Base-by-base conservation (phyloP, 1,284 basidiomycete species). In the Crepidotus sp. region DNA sequence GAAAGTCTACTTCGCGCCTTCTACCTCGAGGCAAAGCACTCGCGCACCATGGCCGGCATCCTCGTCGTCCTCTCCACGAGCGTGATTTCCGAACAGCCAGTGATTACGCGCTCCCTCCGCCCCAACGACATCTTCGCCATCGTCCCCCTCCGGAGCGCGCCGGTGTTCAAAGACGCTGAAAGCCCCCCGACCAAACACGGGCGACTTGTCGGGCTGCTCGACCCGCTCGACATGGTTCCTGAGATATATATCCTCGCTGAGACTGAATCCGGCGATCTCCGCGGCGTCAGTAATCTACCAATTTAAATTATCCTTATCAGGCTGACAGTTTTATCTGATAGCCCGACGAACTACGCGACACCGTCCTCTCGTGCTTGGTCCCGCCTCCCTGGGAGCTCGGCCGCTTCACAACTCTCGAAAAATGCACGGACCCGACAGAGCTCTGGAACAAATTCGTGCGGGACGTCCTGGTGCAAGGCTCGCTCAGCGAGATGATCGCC, bases 151-250 rank as follows among this genome's bases (percentile, higher is more conserved):
- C 57, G 56, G 8, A 53, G 48, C 37, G 40, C 49, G 7, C 70
- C 70, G 3, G 59, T 69, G 4, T 58, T 68, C 35, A 58, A 58
- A 14, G 57, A 51, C 24, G n/a, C n/a, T n/a, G n/a, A n/a, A n/a
- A 24, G 40, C 6, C 30, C 40, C 9, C 42, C 19, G 0, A 56
- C 51, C 36, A 61, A 61, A 32, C 59, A 64, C 48, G 68, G 68
- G 14, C 52, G 52, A 13, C 48, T 56, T 13, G 62, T 70, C 24
- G 66, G 63, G 29, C 62, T 72, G 21, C 55, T 71, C 11, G 70
- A 73, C 51, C 70, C 70, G 6, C 57, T 71, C 6, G 70, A 72
- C 53, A 72, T 73, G 70, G 42, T 65, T n/a, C 68, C 70, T 4
- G 59, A 58, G 32, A 54, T 70, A 24, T 70, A 64, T 47, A 63